These are phyloP conservation scores for Kalmanozyma brasiliensis DNA, from an alignment of 1,284 basidiomycete species.

Conservation along the genomic window DNA sequence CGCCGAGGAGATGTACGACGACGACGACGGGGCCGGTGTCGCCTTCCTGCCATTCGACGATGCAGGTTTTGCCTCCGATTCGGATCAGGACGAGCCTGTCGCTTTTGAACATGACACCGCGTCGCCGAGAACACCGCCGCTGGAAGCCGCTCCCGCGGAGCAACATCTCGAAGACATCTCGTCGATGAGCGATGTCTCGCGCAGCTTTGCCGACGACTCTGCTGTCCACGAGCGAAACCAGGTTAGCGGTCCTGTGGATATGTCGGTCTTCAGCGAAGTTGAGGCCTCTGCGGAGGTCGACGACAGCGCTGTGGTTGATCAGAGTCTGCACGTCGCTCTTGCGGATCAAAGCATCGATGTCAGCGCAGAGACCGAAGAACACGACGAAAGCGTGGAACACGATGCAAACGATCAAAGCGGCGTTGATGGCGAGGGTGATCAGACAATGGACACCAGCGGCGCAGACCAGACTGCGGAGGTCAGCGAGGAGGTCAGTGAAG, in stretches of 20 bases:
- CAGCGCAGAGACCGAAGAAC: neutral
- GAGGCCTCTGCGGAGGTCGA: slow-evolving; percentile 4
- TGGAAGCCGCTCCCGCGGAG: neutral
- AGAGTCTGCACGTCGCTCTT: neutral
- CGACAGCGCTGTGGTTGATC: slow-evolving; percentile 11
- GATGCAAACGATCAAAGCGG: too few relatives aligned
- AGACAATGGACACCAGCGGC: neutral
- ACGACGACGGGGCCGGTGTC: slow-evolving; percentile 4
- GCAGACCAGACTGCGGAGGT: slow-evolving; percentile 4
- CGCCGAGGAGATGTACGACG: neutral
- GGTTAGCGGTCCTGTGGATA: slow-evolving; percentile 7
- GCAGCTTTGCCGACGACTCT: slow-evolving; percentile 23
- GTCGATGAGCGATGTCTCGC: slow-evolving; percentile 23
- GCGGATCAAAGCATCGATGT: slow-evolving; percentile 10
- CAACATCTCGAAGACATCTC: slow-evolving; percentile 10
- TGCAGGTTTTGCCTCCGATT: slow-evolving; percentile 29
- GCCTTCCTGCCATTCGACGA: slow-evolving; percentile 17
- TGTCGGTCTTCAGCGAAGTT: neutral
- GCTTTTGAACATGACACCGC: neutral
- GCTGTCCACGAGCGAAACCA: neutral
- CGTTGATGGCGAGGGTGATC: slow-evolving; percentile 1
- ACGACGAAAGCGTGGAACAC: neutral
- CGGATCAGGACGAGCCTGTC: slow-evolving; percentile 21
- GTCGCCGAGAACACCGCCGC: neutral
- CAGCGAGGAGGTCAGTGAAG: neutral